phyloP scores from a whole-genome alignment of 495 filamentous ascomycete species.

The Penicillium paxilli region DNA sequence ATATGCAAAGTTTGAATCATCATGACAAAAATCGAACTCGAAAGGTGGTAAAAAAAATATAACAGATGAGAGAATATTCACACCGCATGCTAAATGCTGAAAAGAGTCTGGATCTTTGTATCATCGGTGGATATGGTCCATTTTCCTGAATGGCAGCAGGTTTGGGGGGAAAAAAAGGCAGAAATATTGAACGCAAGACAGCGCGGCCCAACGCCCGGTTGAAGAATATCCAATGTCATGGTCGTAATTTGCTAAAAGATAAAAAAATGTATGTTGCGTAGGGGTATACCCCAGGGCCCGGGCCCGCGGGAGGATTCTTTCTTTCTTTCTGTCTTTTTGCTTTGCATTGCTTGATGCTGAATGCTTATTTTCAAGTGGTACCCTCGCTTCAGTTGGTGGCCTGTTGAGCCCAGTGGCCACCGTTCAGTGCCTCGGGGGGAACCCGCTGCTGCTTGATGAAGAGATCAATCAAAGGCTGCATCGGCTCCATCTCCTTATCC shows the following conservation, averaged over 20 bases:
- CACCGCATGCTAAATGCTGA: constrained; percentile 48
- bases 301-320: too few species aligned
- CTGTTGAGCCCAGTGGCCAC: constrained; percentile 50
- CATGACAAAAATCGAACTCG: constrained; percentile 8
- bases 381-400: constrained; percentile 28
- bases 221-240: constrained; percentile 36
- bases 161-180: constrained; percentile 18
- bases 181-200: constrained; percentile 23
- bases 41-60: constrained; percentile 28
- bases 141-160: constrained; percentile 19
- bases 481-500: constrained; percentile 85
- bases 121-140: constrained; percentile 23
- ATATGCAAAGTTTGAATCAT: not conserved
- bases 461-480: constrained; percentile 88
- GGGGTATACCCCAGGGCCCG: too few species aligned
- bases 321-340: too few species aligned
- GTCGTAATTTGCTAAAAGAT: constrained; percentile 25
- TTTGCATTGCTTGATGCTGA: too few species aligned
- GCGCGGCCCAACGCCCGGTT: constrained; percentile 41
- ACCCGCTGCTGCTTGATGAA: constrained; percentile 85
- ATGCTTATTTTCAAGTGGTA: too few species aligned
- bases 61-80: constrained; percentile 35
- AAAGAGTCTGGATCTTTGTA: constrained; percentile 29
- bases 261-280: constrained; percentile 1
- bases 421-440: constrained; percentile 61